Evolutionary conservation across 768 basidiomycete species (phyloP), one percentile per base, ranked within the genome.

Genomic region (Obba rivulosa): DNA sequence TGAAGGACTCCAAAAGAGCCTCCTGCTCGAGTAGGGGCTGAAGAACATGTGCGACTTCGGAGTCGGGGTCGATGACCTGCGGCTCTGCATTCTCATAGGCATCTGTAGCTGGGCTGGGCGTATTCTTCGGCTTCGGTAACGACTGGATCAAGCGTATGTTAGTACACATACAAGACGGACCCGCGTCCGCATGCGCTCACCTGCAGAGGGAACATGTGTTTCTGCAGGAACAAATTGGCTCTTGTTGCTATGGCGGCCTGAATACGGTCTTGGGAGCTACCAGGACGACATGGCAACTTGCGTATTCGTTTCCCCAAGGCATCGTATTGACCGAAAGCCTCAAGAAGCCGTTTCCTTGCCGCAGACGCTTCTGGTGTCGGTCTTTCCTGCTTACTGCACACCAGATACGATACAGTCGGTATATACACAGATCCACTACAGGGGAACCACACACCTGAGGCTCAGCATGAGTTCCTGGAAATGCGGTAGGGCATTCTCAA

Each of bases 21-120:
- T 99, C 95, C 65, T 98, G 95, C 66, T 97, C 93, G 14, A 97
- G 76, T 11, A 97, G 69, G 2, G 93, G 93, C 57, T 97, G 93
- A 14, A 97, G 69, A 7, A 75, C 69, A 37, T 78, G 72, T 2
- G 92, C 91, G 18, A 90, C 66, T 25, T 80, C 73, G 2, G 88
- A 83, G 53, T 87, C 83, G 1, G 78, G 75, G 56, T 85, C 84
- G 52, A 80, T 69, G 39, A 57, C 46, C 18, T 60, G 57, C 46
- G 49, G 47, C 36, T 62, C 51, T 10, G 56, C 43, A n/a, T 57
- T 48, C 20, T 54, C 48, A 11, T 44, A 51, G 35, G 57, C 57
- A 18, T 56, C 52, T 24, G 50, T 21, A 3, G 62, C 23, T 4
- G 54, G 39, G 16, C 48, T 21, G 0, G 48, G 39, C 1, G 54